These are phyloP conservation scores for Kwoniella shandongensis DNA, from an alignment of 768 basidiomycete species.

Conservation along the genomic window DNA sequence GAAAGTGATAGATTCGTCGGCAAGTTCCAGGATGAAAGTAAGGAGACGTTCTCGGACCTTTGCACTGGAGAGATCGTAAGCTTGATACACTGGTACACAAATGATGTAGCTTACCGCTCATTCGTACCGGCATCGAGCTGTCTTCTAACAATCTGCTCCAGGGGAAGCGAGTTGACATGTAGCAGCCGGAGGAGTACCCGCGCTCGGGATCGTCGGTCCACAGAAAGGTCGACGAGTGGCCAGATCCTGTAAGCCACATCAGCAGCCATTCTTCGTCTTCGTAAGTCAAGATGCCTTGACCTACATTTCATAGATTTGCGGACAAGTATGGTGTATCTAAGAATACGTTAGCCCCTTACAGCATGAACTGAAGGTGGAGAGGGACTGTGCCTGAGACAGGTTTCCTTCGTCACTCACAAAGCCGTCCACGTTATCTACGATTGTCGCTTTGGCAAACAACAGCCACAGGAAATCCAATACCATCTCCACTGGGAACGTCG, in stretches of 20 bases:
- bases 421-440: slow-evolving; percentile 28
- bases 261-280: not conserved
- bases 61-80: not conserved
- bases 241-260: slow-evolving; percentile 26
- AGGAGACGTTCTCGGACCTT: slow-evolving; percentile 26
- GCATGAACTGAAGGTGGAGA: too few species aligned
- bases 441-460: slow-evolving; percentile 24
- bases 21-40: slow-evolving; percentile 26
- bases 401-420: slow-evolving; percentile 21
- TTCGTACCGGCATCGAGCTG: slow-evolving; percentile 10
- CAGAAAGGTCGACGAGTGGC: slow-evolving; percentile 20
- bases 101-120: slow-evolving; percentile 9
- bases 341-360: too few species aligned
- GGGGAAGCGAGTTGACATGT: slow-evolving; percentile 18
- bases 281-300: slow-evolving; percentile 2
- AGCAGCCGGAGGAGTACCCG: slow-evolving; percentile 28
- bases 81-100: too few species aligned
- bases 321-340: slow-evolving; percentile 17
- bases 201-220: slow-evolving; percentile 17
- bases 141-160: slow-evolving; percentile 23
- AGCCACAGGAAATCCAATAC: slow-evolving; percentile 44
- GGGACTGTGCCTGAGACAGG: too few species aligned
- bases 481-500: slow-evolving; percentile 11
- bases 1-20: slow-evolving; percentile 21
- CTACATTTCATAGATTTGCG: slow-evolving; percentile 22